These are phyloP conservation scores for Metschnikowia lochheadii DNA, from an alignment of 805 yeast genomes.

Conservation along the genomic window DNA sequence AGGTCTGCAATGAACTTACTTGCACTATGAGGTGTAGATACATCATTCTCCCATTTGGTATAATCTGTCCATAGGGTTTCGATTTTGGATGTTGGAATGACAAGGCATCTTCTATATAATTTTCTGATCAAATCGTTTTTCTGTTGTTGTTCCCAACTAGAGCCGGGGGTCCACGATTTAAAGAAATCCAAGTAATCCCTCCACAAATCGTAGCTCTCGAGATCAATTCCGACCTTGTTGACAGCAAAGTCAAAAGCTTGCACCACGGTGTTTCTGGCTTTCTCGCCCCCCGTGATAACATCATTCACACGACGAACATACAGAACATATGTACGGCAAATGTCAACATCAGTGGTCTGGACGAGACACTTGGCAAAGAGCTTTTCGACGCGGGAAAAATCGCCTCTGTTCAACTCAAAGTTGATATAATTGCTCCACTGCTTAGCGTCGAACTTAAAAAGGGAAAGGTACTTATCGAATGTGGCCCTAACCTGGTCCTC, in stretches of 20 bases:
- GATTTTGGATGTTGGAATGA: slow-evolving; percentile 71
- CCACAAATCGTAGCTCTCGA: slow-evolving; percentile 71
- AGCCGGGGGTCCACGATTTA: slow-evolving; percentile 71
- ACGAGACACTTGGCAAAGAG: slow-evolving; percentile 63
- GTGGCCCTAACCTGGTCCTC: slow-evolving; percentile 54
- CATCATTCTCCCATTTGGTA: slow-evolving; percentile 76
- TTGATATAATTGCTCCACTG: slow-evolving; percentile 76
- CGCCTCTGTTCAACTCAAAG: slow-evolving; percentile 60
- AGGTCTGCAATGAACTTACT: slow-evolving; percentile 79
- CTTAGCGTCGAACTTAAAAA: slow-evolving; percentile 60
- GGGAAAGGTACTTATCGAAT: slow-evolving; percentile 56
- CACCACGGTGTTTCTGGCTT: slow-evolving; percentile 65
- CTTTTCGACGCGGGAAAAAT: slow-evolving; percentile 60
- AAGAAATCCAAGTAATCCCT: slow-evolving; percentile 76
- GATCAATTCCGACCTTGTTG: slow-evolving; percentile 74
- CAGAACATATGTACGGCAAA: slow-evolving; percentile 75
- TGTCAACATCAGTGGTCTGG: slow-evolving; percentile 55
- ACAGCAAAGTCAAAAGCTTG: slow-evolving; percentile 84
- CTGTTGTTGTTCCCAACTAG: slow-evolving; percentile 82
- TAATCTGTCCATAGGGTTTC: slow-evolving; percentile 81
- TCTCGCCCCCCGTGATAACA: slow-evolving; percentile 76
- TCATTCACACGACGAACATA: slow-evolving; percentile 71
- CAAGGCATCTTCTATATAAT: slow-evolving; percentile 62
- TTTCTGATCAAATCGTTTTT: slow-evolving; percentile 72
- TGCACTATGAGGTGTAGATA: slow-evolving; percentile 64